phyloP scores from a whole-genome alignment of 331 rosid genomes.

The Prunus yedoensis region DNA sequence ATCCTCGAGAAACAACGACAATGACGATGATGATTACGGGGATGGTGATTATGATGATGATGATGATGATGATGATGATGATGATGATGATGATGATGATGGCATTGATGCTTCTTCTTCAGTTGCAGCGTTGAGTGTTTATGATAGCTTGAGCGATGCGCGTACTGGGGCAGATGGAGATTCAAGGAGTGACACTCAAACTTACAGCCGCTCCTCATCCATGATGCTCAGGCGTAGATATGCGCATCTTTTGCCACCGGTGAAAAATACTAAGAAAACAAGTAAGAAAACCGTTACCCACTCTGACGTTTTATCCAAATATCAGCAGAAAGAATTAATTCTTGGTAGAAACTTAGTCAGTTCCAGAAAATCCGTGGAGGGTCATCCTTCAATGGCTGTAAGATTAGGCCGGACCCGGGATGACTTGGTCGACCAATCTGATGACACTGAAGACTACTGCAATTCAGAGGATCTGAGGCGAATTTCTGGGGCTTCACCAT shows the following conservation, averaged over 20 bases:
- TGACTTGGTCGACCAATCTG: constrained; percentile 66
- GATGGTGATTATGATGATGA: constrained; percentile 19
- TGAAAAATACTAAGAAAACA: constrained; percentile 37
- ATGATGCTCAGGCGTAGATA: constrained; percentile 50
- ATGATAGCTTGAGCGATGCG: constrained; percentile 74
- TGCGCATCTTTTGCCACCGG: constrained; percentile 45
- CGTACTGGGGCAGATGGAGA: constrained; percentile 40
- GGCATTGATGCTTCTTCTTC: constrained; percentile 62
- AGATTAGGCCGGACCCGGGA: constrained; percentile 33
- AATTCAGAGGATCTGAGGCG: constrained; percentile 63
- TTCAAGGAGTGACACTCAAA: constrained; percentile 60
- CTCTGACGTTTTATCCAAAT: constrained; percentile 50
- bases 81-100: constrained; percentile 15
- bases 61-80: constrained; percentile 14
- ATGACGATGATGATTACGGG: constrained; percentile 28
- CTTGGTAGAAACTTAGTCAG: constrained; percentile 39
- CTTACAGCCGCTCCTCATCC: constrained; percentile 49
- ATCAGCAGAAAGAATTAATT: constrained; percentile 40
- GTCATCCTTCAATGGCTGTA: constrained; percentile 37
- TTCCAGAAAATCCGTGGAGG: constrained; percentile 43
- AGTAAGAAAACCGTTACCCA: constrained; percentile 50
- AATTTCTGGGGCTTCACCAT: constrained; percentile 58
- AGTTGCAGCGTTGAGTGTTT: constrained; percentile 49
- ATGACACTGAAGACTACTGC: constrained; percentile 66
- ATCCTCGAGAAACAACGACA: constrained; percentile 46